Conservation (phyloP, 2,329 filamentous ascomycete genomes). For the Graphilbum ipis-grandicollis region DNA sequence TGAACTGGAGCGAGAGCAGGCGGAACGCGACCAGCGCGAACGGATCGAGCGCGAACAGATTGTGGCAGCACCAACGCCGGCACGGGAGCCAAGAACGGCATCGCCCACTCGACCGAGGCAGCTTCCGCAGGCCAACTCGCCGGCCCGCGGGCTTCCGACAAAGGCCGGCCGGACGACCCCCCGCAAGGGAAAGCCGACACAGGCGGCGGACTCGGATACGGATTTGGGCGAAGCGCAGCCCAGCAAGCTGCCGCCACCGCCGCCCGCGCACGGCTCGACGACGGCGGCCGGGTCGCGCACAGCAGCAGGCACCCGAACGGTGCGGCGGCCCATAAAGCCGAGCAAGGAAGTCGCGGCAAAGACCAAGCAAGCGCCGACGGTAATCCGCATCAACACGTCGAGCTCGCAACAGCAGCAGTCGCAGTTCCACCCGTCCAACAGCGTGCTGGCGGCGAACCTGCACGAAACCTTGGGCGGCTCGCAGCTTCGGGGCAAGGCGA, state of each 20-base stretch:
- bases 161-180: slow-evolving; percentile 33
- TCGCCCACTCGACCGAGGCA: slow-evolving; percentile 1
- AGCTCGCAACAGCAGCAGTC: slow-evolving; percentile 32
- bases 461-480: slow-evolving; percentile 32
- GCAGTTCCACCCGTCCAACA: slow-evolving; percentile 42
- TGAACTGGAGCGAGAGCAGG: no score
- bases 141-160: slow-evolving; percentile 20
- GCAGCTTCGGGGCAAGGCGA: slow-evolving; percentile 43
- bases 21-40: no score
- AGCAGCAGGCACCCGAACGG: slow-evolving; percentile 30
- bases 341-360: slow-evolving; percentile 41
- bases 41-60: no score
- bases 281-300: slow-evolving; percentile 24
- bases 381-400: slow-evolving; percentile 53
- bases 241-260: slow-evolving; percentile 36
- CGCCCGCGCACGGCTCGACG: neutral
- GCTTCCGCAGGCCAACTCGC: slow-evolving; percentile 7
- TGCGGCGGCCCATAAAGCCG: slow-evolving; percentile 44
- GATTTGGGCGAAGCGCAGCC: slow-evolving; percentile 41
- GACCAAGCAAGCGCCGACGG: slow-evolving; percentile 49
- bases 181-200: slow-evolving; percentile 24
- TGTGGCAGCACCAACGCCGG: slow-evolving; percentile 3
- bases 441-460: slow-evolving; percentile 36
- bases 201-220: slow-evolving; percentile 22
- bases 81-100: slow-evolving; percentile 9